Conservation (phyloP, 2,329 filamentous ascomycete species). For the Neodidymelliopsis sp. region DNA sequence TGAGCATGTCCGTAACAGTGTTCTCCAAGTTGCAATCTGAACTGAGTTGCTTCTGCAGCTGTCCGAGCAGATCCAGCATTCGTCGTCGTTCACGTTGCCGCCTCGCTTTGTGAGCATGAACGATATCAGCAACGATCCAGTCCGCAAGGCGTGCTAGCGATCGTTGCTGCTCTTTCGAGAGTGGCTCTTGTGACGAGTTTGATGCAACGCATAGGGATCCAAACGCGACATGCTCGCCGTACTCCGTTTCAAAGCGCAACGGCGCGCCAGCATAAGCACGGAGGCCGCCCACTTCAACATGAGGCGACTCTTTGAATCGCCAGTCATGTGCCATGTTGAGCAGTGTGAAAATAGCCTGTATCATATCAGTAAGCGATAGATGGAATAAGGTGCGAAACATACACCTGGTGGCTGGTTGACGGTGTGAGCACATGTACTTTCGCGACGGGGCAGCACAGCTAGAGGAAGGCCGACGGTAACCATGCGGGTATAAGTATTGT, state of each 20-base stretch:
- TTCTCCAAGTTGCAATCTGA: conserved; percentile 32
- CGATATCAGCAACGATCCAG: conserved; percentile 53
- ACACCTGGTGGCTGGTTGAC: conserved; percentile 47
- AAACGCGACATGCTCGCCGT: conserved; percentile 51
- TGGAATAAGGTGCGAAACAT: conserved; percentile 19
- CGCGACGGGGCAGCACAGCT: conserved; percentile 54
- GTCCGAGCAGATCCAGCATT: conserved; percentile 49
- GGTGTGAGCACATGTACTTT: conserved; percentile 57
- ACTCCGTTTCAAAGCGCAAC: conserved; percentile 51
- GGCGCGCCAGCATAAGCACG: conserved; percentile 53
- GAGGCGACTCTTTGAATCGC: conserved; percentile 53
- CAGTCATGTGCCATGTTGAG: conserved; percentile 55
- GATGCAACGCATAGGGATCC: conserved; percentile 57
- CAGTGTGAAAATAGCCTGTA: conserved; percentile 51
- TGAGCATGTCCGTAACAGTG: conserved; percentile 40
- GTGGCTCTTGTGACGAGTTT: conserved; percentile 39
- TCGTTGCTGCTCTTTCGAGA: conserved; percentile 44
- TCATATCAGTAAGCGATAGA: conserved; percentile 7
- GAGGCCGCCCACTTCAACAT: conserved; percentile 52
- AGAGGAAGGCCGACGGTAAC: conserved; percentile 54
- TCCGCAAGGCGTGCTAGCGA: conserved; percentile 49
- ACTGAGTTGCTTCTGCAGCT: conserved; percentile 29
- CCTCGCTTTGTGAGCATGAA: conserved; percentile 47
- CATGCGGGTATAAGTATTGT: conserved; percentile 54
- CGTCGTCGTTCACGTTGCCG: conserved; percentile 52